Conservation (phyloP, 768 basidiomycete species). For the Imleria badia region DNA sequence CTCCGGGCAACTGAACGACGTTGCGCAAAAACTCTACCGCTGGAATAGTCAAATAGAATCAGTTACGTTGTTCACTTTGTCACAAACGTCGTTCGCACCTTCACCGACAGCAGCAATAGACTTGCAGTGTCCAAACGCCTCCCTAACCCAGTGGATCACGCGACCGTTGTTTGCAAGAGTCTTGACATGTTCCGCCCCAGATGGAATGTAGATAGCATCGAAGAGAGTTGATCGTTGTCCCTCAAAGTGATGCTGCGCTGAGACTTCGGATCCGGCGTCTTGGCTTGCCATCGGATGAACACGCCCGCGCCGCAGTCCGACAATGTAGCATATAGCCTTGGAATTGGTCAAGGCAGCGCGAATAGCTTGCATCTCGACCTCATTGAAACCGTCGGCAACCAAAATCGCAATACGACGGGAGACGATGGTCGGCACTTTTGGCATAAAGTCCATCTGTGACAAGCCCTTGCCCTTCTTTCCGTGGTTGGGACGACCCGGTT, state of each 20-base stretch:
- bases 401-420: constrained; percentile 76
- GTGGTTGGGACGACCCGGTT: constrained; percentile 52
- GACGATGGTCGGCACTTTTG: constrained; percentile 57
- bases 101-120: constrained; percentile 75
- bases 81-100: constrained; percentile 30
- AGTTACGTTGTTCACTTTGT: not conserved
- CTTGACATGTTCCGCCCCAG: constrained; percentile 61
- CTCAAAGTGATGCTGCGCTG: constrained; percentile 72
- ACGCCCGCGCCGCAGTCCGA: constrained; percentile 66
- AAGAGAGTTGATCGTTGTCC: constrained; percentile 81
- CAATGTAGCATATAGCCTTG: constrained; percentile 59
- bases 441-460: constrained; percentile 57
- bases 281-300: constrained; percentile 34
- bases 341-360: constrained; percentile 50
- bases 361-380: constrained; percentile 56
- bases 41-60: constrained; percentile 18
- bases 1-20: constrained; percentile 45
- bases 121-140: constrained; percentile 87
- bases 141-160: constrained; percentile 77
- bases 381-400: constrained; percentile 72
- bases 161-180: constrained; percentile 62
- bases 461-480: constrained; percentile 55
- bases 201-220: constrained; percentile 79
- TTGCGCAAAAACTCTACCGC: constrained; percentile 50
- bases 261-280: constrained; percentile 32